Evolutionary conservation across 164 flowering plant genomes (phyloP).

Genomic region (Houttuynia cordata): DNA sequence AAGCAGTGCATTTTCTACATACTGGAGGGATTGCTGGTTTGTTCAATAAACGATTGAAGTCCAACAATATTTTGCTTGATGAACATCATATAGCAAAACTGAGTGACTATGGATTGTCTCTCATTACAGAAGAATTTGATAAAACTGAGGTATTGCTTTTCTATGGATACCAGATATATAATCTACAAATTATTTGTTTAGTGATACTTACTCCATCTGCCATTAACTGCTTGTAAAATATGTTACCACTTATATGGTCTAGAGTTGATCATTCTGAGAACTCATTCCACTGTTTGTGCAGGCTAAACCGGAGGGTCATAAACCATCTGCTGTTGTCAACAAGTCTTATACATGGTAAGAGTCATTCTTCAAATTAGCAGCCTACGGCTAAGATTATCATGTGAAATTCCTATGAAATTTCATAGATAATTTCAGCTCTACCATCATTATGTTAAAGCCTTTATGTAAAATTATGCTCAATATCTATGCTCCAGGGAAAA

Average conservation of each 20-base stretch:
- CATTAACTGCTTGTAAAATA: background rate
- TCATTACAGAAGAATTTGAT: slow-evolving; percentile 53
- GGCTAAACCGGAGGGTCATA: slow-evolving; percentile 44
- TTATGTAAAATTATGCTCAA: background rate
- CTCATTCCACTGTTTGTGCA: slow-evolving; percentile 15
- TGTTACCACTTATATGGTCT: background rate
- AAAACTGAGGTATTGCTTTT: slow-evolving; percentile 43
- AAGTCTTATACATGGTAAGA: slow-evolving; percentile 30
- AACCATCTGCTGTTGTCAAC: slow-evolving; percentile 11
- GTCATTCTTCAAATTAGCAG: background rate
- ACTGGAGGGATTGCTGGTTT: slow-evolving; percentile 79
- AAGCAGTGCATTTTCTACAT: slow-evolving; percentile 86
- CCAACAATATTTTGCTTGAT: slow-evolving; percentile 69
- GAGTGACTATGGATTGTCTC: slow-evolving; percentile 78
- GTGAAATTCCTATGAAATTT: no score
- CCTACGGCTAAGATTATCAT: no score
- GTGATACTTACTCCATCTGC: no score
- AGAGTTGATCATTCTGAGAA: background rate
- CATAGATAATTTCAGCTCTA: no score
- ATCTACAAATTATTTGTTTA: no score
- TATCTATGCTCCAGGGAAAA: slow-evolving; percentile 21
- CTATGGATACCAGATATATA: no score
- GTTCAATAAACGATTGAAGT: slow-evolving; percentile 50
- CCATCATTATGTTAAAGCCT: no score
- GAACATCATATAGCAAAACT: slow-evolving; percentile 75